Evolutionary conservation across 2,329 filamentous ascomycete species (phyloP), one percentile per base, ranked within the genome.

Genomic region (Aureobasidium sp.): DNA sequence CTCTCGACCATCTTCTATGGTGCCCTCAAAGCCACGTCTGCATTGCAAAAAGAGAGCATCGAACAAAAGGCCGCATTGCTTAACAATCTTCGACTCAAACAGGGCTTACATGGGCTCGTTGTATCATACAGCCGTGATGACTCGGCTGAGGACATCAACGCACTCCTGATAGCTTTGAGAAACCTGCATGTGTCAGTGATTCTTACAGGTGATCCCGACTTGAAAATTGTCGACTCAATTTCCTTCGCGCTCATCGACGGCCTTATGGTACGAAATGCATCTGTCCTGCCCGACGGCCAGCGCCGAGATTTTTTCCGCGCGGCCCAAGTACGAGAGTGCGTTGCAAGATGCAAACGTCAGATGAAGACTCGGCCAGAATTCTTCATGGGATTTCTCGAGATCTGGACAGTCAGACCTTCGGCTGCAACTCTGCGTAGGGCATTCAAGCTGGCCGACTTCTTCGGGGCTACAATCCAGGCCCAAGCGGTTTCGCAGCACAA

Each of bases 361-460:
- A 57, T 57, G 36, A 64, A 58, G 7, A 52, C 53, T 17, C 60
- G 63, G 22, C 57, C 63, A 14, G 61, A 56, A 14, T 66, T 66
- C 22, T 64, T 66, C 42, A 48, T 66, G 45, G 64, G 64, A 20
- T 66, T 66, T 37, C 58, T 66, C 22, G 64, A 66, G 22, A 20
- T 62, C 12, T 66, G 63, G 63, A 61, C 53, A 34, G 47, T 34
- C 11, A 55, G 42, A 31, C 64, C 64, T 7, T 60, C 63, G n/a
- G 63, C 64, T 22, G 60, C 64, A 14, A 48, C 47, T 9, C 41
- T 66, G 7, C 61, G 64, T 17, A 48, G 64, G 36, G 63, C 64
- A 8, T 64, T 62, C 61, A 66, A 66, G 44, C 58, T 66, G 29
- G 64, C 64, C 7, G 64, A 66, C 25, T 66, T 66, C 45, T 66